Evolutionary conservation across 2,329 filamentous ascomycete species (phyloP), one percentile per base, ranked within the genome.

Genomic region (Mycosphaerelloides madeirae): DNA sequence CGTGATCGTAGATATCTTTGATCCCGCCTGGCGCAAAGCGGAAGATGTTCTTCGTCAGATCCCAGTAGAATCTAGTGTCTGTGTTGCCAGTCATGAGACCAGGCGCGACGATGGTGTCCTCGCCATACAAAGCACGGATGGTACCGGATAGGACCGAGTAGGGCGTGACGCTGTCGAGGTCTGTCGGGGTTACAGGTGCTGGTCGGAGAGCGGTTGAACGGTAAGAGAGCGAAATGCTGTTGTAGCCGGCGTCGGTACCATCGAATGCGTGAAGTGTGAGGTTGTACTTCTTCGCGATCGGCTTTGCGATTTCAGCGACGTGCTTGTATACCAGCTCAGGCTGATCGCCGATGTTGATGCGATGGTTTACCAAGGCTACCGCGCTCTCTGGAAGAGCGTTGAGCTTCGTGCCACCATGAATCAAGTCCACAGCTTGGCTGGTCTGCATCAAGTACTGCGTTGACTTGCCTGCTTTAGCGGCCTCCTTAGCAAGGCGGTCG

Each of bases 381-480:
- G 77, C 70, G 34, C 72, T 72, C 59, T 80, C 77, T 0, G 77
- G 77, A 31, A 80, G 68, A 2, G 77, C 77, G 45, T 80, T 80
- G 50, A 75, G 73, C 57, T 80, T 80, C 33, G 78, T 71, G 8
- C 77, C 77, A 18, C 76, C 77, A 28, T 62, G 59, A 55, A 80
- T 71, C 28, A 77, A 62, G 54, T 79, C 77, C 0, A 76, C 71
- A 0, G 77, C 74, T 61, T 79, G 76, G 0, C 74, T 77, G 2
- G 77, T 79, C 53, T 79, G 76, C 60, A 80, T 70, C 1, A 76
- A 69, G 50, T 77, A 79, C 25, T 76, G 70, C 15, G 71, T 69
- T 2, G 63, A 56, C 1, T 63, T 61, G 14, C 67, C 66, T 14
- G 67, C 59, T 11, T 69, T 71, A 4, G 62, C 56, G 22, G 66